A percentile compares a stretch with the other conserved stretches of the same genome.
These are phyloP conservation scores for Linum usitatissimum DNA, from an alignment of 345 rosid genomes.

Conservation along the genomic window DNA sequence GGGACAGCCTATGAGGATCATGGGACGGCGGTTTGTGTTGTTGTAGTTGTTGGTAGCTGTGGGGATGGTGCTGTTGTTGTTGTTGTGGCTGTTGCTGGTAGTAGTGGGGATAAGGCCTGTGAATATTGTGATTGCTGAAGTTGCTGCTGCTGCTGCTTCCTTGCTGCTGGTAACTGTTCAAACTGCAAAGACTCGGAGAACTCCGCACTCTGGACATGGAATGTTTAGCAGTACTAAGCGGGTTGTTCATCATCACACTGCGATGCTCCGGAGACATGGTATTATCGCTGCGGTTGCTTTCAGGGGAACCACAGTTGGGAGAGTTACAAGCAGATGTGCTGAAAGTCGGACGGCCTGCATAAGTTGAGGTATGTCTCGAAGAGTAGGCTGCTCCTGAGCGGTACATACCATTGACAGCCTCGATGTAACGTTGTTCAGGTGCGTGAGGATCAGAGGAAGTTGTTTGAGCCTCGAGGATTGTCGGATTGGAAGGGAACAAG, in stretches of 20 bases:
- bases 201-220: conserved; percentile 58
- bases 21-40: conserved; percentile 19
- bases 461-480: conserved; percentile 28
- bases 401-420: conserved; percentile 59
- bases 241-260: conserved; percentile 5
- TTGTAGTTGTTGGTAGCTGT: conserved; percentile 23
- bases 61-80: conserved; percentile 13
- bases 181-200: conserved; percentile 50
- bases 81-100: conserved; percentile 17
- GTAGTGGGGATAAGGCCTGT: conserved; percentile 23
- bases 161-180: conserved; percentile 15
- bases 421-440: conserved; percentile 64
- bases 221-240: conserved; percentile 13
- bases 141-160: conserved; percentile 4
- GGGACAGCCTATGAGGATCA: conserved; percentile 19
- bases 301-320: conserved; percentile 49
- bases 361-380: conserved; percentile 24
- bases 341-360: conserved; percentile 25
- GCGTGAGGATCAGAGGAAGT: conserved; percentile 26
- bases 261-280: conserved; percentile 19
- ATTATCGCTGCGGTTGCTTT: conserved; percentile 21
- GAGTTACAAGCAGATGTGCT: conserved; percentile 57
- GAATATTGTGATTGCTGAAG: conserved; percentile 19
- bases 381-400: conserved; percentile 12
- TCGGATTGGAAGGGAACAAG: conserved; percentile 47